Evolutionary conservation across 257 asterid genomes (phyloP).

Genomic region (Solanum chiquidenum): DNA sequence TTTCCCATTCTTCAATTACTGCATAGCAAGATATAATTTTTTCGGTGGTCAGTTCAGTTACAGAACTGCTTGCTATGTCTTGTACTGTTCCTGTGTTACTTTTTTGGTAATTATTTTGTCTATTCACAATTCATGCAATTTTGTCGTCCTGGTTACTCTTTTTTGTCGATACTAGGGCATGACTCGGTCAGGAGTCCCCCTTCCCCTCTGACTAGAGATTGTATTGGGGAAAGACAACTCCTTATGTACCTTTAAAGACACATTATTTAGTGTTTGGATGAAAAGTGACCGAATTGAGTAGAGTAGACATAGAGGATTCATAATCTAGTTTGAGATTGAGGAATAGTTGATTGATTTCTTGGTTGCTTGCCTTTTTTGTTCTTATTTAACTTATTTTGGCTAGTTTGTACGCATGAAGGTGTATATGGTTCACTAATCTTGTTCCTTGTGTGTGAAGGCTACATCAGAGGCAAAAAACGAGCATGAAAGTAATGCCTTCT

Average conservation of each 20-base stretch:
- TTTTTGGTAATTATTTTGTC: not conserved
- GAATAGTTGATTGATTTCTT: not conserved
- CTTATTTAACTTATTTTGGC: not conserved
- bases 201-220: not conserved
- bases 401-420: not conserved
- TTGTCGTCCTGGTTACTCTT: not conserved
- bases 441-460: slow-evolving; percentile 32
- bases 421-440: slow-evolving; percentile 16
- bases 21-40: not conserved
- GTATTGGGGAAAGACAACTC: not conserved
- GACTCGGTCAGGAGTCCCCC: not conserved
- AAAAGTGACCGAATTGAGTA: not conserved
- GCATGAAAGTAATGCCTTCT: slow-evolving; percentile 21
- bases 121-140: not conserved
- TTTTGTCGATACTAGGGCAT: not conserved
- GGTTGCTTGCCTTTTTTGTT: not conserved
- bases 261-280: not conserved
- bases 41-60: not conserved
- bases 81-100: not conserved
- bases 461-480: slow-evolving; percentile 14
- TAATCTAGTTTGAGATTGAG: not conserved
- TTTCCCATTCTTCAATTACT: not conserved
- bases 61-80: not conserved
- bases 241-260: not conserved
- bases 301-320: not conserved